Evolutionary conservation across 768 basidiomycete species (phyloP), one percentile per base, ranked within the genome.

Genomic region (Pulveroboletus sp.): DNA sequence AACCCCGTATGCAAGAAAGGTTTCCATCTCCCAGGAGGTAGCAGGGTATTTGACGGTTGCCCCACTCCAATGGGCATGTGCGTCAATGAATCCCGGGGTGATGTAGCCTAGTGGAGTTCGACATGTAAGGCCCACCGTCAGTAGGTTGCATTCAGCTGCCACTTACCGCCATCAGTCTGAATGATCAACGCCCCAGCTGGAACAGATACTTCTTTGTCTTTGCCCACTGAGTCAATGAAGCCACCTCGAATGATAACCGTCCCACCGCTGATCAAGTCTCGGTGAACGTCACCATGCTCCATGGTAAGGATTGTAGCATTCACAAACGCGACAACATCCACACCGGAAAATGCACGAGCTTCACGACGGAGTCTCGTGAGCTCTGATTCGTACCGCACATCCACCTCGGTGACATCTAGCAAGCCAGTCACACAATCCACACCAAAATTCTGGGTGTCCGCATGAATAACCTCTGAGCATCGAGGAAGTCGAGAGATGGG

Each of bases 301-400:
- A 88, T 86, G 0, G 84, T 85, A 47, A 89, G 64, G 30, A 88
- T 59, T 0, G 84, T 88, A 0, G 85, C 86, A 53, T 89, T 88
- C 50, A 70, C 71, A 27, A 89, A 76, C 38, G 85, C 75, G 24
- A 86, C 70, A 8, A 75, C 66, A 52, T 80, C 77, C 21, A 51
- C 39, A 27, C 51, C 54, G 30, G 46, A 55, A 26, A 47, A 31
- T 35, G 55, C 36, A 17, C 49, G 60, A 35, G 80, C 78, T 21
- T 85, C 80, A 31, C 71, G 62, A 59, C 77, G 84, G 45, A 88
- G 65, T 24, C 85, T 75, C 4, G 71, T 65, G 17, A 83, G 72
- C 57, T 86, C 84, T 11, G 83, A 84, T 11, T 77, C 68, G 59
- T 85, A 81, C 52, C 77, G 71, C 24, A 86, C 72, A 26, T 78